Base-by-base conservation (phyloP, 1,284 basidiomycete genomes). In the Cryptococcus floricola region DNA sequence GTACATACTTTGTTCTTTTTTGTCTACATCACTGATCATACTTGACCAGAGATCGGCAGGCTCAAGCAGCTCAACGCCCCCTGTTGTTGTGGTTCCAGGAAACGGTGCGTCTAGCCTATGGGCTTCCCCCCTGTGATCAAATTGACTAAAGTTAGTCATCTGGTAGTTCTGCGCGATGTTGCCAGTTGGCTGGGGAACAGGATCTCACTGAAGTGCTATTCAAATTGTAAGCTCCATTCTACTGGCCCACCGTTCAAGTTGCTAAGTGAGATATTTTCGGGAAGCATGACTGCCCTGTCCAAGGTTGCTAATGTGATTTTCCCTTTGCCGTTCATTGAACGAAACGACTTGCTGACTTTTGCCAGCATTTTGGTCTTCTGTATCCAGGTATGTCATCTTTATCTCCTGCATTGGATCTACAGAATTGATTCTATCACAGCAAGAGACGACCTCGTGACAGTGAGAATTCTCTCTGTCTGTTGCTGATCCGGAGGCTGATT, bases 51-150 rank as follows among this genome's bases (percentile, higher is more conserved):
- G 48, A 73, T 80, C 2, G 69, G 74, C 48, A 65, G 76, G 56
- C 73, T 80, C 50, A 64, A 78, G 14, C 61, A 63, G 0, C 68
- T 76, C 14, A 72, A 78, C 34, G 74, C 79, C 2, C 73, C 71
- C 0, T 81, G 80, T 59, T 65, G 68, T 0, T 80, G 79, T 47
- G 68, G 66, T 1, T 69, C 68, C 0, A 63, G 53, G 0, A 39
- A 54, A 38, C 46, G n/a, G 68, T 69, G 42, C 58, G 70, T 59
- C 7, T 13, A 10, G 6, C 31, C 31, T 8, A 6, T 19, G 39
- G 1, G 23, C 3, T 23, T 23, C 2, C 23, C 19, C 23, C 23
- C 23, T 23, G 23, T 23, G 37, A 42, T 25, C 8, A 19, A 5
- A 14, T 5, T 19, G 0, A 31, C 1, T 45, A 16, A 46, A 46